These are phyloP conservation scores for Pochonia chlamydosporia DNA, from an alignment of 2,329 filamentous ascomycete genomes.

Conservation along the genomic window DNA sequence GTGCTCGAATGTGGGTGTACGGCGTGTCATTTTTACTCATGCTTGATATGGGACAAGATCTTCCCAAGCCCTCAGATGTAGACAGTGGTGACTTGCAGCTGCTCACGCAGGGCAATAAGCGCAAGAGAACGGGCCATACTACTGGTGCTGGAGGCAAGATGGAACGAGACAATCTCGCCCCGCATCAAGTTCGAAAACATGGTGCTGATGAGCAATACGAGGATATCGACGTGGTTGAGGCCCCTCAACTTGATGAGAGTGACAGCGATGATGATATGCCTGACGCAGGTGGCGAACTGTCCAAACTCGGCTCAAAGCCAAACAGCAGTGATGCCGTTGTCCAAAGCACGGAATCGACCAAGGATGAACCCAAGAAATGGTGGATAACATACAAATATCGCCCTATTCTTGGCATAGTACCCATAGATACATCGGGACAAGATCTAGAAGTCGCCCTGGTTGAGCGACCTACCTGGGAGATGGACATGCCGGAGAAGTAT, in stretches of 20 bases:
- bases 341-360: constrained; percentile 10
- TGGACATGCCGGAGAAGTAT: constrained; percentile 69
- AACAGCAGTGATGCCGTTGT: constrained; percentile 14
- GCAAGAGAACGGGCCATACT: constrained; percentile 44
- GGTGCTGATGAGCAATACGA: constrained; percentile 34
- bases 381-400: constrained; percentile 94
- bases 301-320: constrained; percentile 24
- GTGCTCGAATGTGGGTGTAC: constrained; percentile 77
- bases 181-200: constrained; percentile 36
- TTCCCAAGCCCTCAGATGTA: constrained; percentile 32
- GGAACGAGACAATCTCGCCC: constrained; percentile 37
- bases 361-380: constrained; percentile 33
- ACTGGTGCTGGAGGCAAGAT: constrained; percentile 50
- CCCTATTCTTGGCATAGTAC: constrained; percentile 73
- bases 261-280: constrained; percentile 34
- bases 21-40: constrained; percentile 84
- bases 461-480: constrained; percentile 79
- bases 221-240: constrained; percentile 32
- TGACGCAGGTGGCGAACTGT: constrained; percentile 26
- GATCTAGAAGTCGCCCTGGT: constrained; percentile 77
- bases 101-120: constrained; percentile 39
- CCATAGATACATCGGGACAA: constrained; percentile 32
- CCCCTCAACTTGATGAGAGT: constrained; percentile 25
- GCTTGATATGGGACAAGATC: constrained; percentile 75
- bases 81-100: constrained; percentile 22